Evolutionary conservation across 139 green algal species (phyloP).

Genomic region (Limnomonas spitsbergensis): DNA sequence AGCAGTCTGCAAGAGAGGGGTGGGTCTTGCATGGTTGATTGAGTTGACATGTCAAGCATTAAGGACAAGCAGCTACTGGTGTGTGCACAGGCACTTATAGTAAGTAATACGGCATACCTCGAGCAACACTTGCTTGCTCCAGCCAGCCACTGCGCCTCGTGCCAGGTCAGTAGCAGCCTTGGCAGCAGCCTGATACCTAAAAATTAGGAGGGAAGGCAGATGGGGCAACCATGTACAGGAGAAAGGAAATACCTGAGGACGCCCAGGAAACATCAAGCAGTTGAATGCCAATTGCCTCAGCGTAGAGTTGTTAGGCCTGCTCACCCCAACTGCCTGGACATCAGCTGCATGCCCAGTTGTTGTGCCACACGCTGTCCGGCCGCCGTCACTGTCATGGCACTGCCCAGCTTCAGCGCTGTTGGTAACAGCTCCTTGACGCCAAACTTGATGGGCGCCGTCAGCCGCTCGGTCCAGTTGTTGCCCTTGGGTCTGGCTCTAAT

Average conservation of each 20-base stretch:
- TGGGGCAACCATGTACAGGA: background rate
- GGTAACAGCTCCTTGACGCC: slow-evolving; percentile 64
- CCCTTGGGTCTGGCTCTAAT: background rate
- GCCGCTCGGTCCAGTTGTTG: slow-evolving; percentile 35
- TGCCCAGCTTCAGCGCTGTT: slow-evolving; percentile 57
- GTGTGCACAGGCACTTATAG: background rate
- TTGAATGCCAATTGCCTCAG: no score
- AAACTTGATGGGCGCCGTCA: slow-evolving; percentile 62
- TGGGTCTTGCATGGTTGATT: background rate
- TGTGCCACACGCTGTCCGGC: slow-evolving; percentile 35
- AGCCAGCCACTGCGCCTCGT: slow-evolving; percentile 17
- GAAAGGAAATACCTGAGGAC: no score
- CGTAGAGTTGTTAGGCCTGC: background rate
- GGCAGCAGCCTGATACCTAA: slow-evolving; percentile 20
- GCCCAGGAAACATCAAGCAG: no score
- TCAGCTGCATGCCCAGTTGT: slow-evolving; percentile 52
- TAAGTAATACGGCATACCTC: slow-evolving; percentile 21
- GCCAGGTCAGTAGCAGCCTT: background rate
- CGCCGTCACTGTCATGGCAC: slow-evolving; percentile 44
- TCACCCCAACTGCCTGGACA: slow-evolving; percentile 47
- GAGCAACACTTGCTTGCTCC: slow-evolving; percentile 35
- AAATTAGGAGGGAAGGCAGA: background rate
- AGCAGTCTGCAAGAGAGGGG: slow-evolving; percentile 43
- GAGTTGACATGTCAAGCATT: no score
- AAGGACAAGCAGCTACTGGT: background rate